Evolutionary conservation across 257 asterid species (phyloP).

Genomic region (Petunia axillaris): DNA sequence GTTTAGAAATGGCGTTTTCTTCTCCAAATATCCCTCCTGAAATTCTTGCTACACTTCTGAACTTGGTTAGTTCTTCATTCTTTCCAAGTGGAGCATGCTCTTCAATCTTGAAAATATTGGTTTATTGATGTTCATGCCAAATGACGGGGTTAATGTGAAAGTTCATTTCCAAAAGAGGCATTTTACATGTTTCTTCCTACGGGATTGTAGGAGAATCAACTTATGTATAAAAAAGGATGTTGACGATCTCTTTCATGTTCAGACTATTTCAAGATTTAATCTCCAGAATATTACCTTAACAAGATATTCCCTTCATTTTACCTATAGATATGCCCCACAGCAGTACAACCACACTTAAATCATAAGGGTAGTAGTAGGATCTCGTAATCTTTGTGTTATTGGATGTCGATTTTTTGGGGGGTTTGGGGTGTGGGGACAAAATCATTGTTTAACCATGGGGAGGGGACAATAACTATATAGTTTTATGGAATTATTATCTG

Average conservation of each 20-base stretch:
- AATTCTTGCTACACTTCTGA: constrained; percentile 95
- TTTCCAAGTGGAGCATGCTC: constrained; percentile 24
- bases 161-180: constrained; percentile 10
- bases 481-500: background rate
- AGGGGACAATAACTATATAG: background rate
- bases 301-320: constrained; percentile 14
- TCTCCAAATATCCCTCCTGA: constrained; percentile 98
- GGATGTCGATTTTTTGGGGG: background rate
- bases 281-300: background rate
- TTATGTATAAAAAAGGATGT: background rate
- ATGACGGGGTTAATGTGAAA: background rate
- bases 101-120: background rate
- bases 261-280: too few relatives aligned
- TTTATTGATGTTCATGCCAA: background rate
- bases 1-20: constrained; percentile 98
- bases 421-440: background rate
- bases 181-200: background rate
- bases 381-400: constrained; percentile 7
- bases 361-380: background rate
- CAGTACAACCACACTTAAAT: constrained; percentile 9
- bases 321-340: constrained; percentile 13
- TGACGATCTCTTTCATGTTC: background rate
- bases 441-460: background rate
- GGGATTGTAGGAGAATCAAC: background rate
- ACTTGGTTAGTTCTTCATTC: constrained; percentile 63